phyloP scores from a whole-genome alignment of 441 rosid genomes.

The Erodium chrysanthum region DNA sequence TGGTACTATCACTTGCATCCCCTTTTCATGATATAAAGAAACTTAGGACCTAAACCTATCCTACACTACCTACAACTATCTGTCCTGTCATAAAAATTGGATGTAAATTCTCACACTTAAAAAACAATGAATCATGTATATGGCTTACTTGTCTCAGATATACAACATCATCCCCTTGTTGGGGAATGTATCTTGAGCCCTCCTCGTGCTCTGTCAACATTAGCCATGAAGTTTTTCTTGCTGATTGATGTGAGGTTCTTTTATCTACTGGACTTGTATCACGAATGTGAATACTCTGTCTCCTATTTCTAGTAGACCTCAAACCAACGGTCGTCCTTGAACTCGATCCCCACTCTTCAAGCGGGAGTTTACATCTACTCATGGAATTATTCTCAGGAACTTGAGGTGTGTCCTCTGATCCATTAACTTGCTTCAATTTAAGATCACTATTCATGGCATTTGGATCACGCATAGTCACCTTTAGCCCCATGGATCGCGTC shows the following conservation, averaged over 20 bases:
- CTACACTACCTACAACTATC: not conserved
- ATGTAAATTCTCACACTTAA: not conserved
- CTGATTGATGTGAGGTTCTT: conserved; percentile 43
- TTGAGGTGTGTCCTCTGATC: conserved; percentile 29
- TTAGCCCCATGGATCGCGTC: conserved; percentile 29
- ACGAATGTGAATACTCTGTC: conserved; percentile 44
- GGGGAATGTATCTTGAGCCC: conserved; percentile 91
- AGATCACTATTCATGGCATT: conserved; percentile 15
- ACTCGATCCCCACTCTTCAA: conserved; percentile 58
- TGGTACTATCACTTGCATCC: not conserved
- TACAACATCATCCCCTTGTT: conserved; percentile 73
- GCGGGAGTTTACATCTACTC: conserved; percentile 36
- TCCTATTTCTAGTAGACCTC: conserved; percentile 84
- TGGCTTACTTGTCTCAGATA: conserved; percentile 80
- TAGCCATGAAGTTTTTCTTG: conserved; percentile 68
- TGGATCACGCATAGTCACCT: conserved; percentile 27
- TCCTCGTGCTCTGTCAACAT: conserved; percentile 73
- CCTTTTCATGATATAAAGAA: not conserved
- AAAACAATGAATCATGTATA: conserved; percentile 10
- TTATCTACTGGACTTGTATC: conserved; percentile 47
- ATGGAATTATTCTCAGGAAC: conserved; percentile 21
- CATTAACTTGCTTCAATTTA: conserved; percentile 26
- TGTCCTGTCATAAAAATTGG: conserved; percentile 1
- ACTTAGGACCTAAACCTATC: not conserved
- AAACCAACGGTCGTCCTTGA: conserved; percentile 55